phyloP scores from a whole-genome alignment of 352 stramenopile genomes.

The Globisporangium cylindrosporum region DNA sequence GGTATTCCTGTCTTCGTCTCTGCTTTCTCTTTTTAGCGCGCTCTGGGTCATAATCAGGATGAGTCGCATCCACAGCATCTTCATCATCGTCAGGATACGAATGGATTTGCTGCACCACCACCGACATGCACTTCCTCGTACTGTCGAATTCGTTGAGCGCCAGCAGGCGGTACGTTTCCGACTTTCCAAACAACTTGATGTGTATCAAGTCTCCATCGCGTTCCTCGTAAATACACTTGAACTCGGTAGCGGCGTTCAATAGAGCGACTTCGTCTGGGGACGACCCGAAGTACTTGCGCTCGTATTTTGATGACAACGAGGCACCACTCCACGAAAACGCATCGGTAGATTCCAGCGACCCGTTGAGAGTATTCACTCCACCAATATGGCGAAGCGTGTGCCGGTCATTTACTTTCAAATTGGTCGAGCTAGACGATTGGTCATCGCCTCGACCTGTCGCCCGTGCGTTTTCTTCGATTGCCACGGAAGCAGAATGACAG shows the following conservation, averaged over 20 bases:
- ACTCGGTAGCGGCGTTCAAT: slow-evolving; percentile 73
- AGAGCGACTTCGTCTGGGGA: slow-evolving; percentile 83
- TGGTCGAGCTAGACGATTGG: slow-evolving; percentile 8
- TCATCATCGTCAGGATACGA: slow-evolving; percentile 12
- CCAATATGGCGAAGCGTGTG: slow-evolving; percentile 18
- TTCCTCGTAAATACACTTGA: slow-evolving; percentile 80
- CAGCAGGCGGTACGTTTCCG: slow-evolving; percentile 70
- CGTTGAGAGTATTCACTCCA: slow-evolving; percentile 24
- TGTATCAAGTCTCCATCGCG: slow-evolving; percentile 71
- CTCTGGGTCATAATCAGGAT: background rate
- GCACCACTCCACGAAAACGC: slow-evolving; percentile 16
- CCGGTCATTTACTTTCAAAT: slow-evolving; percentile 7
- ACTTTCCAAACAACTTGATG: slow-evolving; percentile 74
- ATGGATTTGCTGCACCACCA: slow-evolving; percentile 60
- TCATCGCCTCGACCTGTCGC: background rate
- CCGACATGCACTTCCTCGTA: slow-evolving; percentile 84
- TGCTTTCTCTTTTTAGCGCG: slow-evolving; percentile 10
- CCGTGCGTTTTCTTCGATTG: slow-evolving; percentile 37
- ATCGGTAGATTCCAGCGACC: slow-evolving; percentile 15
- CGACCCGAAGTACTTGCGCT: slow-evolving; percentile 68
- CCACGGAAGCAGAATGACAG: slow-evolving; percentile 75
- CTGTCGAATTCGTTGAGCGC: slow-evolving; percentile 88
- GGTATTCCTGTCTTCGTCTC: slow-evolving; percentile 5
- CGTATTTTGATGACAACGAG: slow-evolving; percentile 29
- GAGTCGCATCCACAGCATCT: background rate